Evolutionary conservation across 108 stramenopile species (phyloP).

Genomic region (Halocafeteria seosinensis): DNA sequence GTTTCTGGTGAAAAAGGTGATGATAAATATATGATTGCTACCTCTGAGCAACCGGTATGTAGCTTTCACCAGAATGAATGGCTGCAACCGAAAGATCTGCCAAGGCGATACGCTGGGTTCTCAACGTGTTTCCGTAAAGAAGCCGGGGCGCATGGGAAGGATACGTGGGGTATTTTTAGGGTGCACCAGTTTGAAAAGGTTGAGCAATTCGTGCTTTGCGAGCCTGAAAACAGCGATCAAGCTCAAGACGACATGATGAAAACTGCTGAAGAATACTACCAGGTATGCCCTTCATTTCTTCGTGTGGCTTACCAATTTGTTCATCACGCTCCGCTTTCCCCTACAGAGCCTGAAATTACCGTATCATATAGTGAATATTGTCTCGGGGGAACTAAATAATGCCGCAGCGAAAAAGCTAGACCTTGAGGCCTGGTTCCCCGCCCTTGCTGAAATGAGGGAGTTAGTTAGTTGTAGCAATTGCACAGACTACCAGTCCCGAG

Average conservation of each 20-base stretch:
- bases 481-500: constrained; percentile 92
- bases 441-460: constrained; percentile 84
- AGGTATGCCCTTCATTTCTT: too few species aligned
- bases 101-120: constrained; percentile 75
- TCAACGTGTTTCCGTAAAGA: constrained; percentile 99
- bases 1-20: too few species aligned
- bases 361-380: constrained; percentile 91
- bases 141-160: constrained; percentile 86
- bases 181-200: constrained; percentile 99
- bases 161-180: constrained; percentile 97
- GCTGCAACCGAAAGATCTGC: constrained; percentile 53
- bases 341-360: constrained; percentile 75
- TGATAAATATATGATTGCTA: constrained; percentile 97
- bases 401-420: constrained; percentile 98
- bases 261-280: constrained; percentile 80
- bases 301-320: too few species aligned
- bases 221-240: constrained; percentile 61
- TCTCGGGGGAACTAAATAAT: constrained; percentile 84
- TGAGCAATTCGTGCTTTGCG: constrained; percentile 94
- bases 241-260: constrained; percentile 59
- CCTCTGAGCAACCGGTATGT: constrained; percentile 96
- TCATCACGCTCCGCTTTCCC: too few species aligned
- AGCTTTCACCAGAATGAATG: constrained; percentile 93
- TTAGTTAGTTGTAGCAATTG: constrained; percentile 95
- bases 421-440: constrained; percentile 96